A percentile compares a stretch with the other conserved stretches of the same genome.
Evolutionary conservation across 2,329 filamentous ascomycete genomes (phyloP).

Genomic region (Beauveria scarabaeidicola): DNA sequence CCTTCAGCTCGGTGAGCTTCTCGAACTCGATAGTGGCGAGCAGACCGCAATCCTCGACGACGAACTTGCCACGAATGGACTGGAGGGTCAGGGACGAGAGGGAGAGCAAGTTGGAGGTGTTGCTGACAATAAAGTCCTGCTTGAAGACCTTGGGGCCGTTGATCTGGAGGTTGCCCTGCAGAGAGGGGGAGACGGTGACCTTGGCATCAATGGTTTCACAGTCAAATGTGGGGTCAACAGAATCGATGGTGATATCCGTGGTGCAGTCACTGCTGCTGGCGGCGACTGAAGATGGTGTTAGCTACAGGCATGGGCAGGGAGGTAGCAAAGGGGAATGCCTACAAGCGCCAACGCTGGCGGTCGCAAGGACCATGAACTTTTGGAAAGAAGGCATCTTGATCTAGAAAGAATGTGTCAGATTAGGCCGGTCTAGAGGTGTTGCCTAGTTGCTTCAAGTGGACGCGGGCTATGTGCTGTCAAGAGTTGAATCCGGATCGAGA

Average conservation of each 20-base stretch:
- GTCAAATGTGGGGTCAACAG: constrained; percentile 47
- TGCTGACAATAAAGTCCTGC: constrained; percentile 54
- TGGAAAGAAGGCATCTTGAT: constrained; percentile 20
- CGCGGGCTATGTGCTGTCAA: neutral
- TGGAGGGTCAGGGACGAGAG: constrained; percentile 54
- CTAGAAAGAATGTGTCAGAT: neutral
- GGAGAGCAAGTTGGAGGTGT: constrained; percentile 47
- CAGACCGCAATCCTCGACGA: constrained; percentile 57
- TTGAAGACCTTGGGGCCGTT: constrained; percentile 49
- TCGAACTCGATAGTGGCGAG: constrained; percentile 62
- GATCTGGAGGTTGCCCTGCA: constrained; percentile 52
- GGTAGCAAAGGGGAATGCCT: neutral
- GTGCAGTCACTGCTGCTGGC: constrained; percentile 26
- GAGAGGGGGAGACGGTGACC: constrained; percentile 52
- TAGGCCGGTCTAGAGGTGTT: neutral
- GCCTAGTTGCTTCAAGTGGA: constrained; percentile 3
- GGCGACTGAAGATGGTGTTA: constrained; percentile 16
- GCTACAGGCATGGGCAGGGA: neutral
- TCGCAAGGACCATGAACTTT: constrained; percentile 18
- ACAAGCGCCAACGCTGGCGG: constrained; percentile 1
- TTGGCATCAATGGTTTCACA: constrained; percentile 60
- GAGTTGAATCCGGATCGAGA: neutral
- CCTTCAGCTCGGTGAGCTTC: constrained; percentile 53
- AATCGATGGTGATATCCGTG: constrained; percentile 54
- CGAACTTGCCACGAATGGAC: constrained; percentile 62